A percentile compares a stretch with the other conserved stretches of the same genome.
Conservation (phyloP, 768 basidiomycete species). For the Flagelloscypha sp. region DNA sequence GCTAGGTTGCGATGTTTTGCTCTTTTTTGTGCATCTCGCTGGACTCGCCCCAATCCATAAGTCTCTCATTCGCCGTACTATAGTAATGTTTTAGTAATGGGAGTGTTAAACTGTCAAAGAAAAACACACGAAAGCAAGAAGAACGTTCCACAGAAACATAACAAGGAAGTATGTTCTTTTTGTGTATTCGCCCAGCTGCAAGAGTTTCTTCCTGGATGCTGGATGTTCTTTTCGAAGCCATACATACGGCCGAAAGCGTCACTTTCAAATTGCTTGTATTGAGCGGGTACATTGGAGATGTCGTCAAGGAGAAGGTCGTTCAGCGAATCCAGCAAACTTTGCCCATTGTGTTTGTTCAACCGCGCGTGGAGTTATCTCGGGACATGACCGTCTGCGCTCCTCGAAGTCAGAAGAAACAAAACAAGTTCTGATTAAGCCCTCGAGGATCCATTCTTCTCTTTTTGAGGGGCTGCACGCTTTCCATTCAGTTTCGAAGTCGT, state of each 20-base stretch:
- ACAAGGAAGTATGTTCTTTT: constrained; percentile 8
- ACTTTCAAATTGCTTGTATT: constrained; percentile 9
- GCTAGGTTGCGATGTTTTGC: constrained; percentile 1
- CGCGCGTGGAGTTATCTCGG: constrained; percentile 12
- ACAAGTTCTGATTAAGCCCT: constrained; percentile 12
- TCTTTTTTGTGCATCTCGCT: constrained; percentile 1
- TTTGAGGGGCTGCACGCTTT: constrained; percentile 6
- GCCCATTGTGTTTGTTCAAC: constrained; percentile 8
- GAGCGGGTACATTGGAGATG: constrained; percentile 7
- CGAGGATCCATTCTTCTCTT: constrained; percentile 13
- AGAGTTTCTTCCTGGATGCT: constrained; percentile 1
- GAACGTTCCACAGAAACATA: constrained; percentile 11
- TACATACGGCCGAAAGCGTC: constrained; percentile 8
- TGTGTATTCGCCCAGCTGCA: constrained; percentile 3
- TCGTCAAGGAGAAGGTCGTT: constrained; percentile 8
- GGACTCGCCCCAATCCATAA: constrained; percentile 9
- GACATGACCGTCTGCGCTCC: constrained; percentile 3
- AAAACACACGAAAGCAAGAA: constrained; percentile 11
- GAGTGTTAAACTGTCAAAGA: background rate
- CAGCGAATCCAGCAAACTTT: constrained; percentile 10
- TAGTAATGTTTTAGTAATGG: background rate
- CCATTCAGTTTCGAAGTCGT: constrained; percentile 13
- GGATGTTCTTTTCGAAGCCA: constrained; percentile 4
- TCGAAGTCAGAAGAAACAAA: constrained; percentile 12
- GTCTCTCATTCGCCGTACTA: constrained; percentile 12